These are phyloP conservation scores for Fraxinus dipetala DNA, from an alignment of 305 asterid genomes.

Conservation along the genomic window DNA sequence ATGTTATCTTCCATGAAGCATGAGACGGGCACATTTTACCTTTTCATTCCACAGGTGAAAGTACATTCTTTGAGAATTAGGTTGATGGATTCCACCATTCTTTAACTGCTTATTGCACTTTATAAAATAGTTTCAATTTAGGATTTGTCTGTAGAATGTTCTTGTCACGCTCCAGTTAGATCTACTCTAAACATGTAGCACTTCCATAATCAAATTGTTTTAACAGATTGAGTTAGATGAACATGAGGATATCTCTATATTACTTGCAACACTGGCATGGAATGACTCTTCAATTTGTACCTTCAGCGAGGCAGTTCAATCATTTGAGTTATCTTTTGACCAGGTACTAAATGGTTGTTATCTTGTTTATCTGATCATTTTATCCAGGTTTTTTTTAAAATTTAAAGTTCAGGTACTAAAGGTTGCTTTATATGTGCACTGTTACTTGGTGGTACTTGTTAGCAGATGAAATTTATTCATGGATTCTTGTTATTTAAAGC, in stretches of 20 bases:
- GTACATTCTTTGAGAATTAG: constrained; percentile 16
- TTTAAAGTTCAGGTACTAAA: constrained; percentile 3
- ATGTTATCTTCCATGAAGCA: constrained; percentile 44
- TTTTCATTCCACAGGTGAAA: constrained; percentile 81
- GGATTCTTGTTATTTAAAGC: background rate
- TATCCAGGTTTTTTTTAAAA: background rate
- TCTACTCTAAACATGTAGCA: constrained; percentile 16
- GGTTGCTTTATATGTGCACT: background rate
- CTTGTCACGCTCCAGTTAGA: background rate
- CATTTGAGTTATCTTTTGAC: constrained; percentile 48
- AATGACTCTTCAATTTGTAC: constrained; percentile 55
- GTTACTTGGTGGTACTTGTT: background rate
- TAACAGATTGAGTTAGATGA: constrained; percentile 83
- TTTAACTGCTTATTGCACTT: constrained; percentile 4
- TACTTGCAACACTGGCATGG: constrained; percentile 79
- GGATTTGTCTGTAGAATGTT: constrained; percentile 14
- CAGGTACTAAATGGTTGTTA: constrained; percentile 56
- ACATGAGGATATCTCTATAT: constrained; percentile 58
- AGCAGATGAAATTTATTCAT: background rate
- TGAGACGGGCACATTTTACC: constrained; percentile 61
- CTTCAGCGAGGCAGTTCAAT: constrained; percentile 56
- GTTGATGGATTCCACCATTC: background rate
- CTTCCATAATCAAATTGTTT: constrained; percentile 26
- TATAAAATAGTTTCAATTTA: background rate
- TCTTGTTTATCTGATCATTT: constrained; percentile 4